Evolutionary conservation across 163 green algal genomes (phyloP), one percentile per base, ranked within the genome.

Genomic region (Chlorella variabilis): DNA sequence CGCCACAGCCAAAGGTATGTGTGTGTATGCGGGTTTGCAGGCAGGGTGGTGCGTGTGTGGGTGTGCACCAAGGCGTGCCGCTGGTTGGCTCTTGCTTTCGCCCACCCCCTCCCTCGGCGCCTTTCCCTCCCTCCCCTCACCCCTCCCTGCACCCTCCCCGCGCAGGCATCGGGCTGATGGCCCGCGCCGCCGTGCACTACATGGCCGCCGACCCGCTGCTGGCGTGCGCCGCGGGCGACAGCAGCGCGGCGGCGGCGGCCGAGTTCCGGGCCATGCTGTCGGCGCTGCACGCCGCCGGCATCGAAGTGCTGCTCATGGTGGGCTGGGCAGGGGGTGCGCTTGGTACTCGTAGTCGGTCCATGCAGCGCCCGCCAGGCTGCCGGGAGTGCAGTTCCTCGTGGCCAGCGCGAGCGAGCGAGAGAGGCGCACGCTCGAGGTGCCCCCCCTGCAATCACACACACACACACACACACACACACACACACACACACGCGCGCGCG

Each of bases 271-370:
- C 71, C 41, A 77, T 92, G 33, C 78, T 96, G 17, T 65, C 69
- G 18, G 81, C 75, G 59, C 80, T 95, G 71, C 91, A 95, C 54
- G 71, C 45, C 2, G 85, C 87, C 17, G 93, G 92, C 58, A 77
- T 96, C 23, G 90, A 95, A 78, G 92, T 96, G 3, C 77, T 95
- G n/a, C 63, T 95, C 54, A 84, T 91, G 83, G 85, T 92, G 54
- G 2, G 87, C 27, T 62, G 18, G 45, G 45, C 11, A 23, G 45
- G 45, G 45, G 45, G 11, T 54, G n/a, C n/a, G n/a, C n/a, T n/a
- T n/a, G 45, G 45, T 15, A 54, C 45, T 23, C 45, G 45, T 15
- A 54, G 45, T 54, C 45, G 15, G 45, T 54, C 45, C 45, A 54
- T 54, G 15, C 11, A 11, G 45, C 11, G 45, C 45, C n/a, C n/a